Base-by-base conservation (phyloP, 2,329 filamentous ascomycete genomes). In the Penicillium brevicompactum region DNA sequence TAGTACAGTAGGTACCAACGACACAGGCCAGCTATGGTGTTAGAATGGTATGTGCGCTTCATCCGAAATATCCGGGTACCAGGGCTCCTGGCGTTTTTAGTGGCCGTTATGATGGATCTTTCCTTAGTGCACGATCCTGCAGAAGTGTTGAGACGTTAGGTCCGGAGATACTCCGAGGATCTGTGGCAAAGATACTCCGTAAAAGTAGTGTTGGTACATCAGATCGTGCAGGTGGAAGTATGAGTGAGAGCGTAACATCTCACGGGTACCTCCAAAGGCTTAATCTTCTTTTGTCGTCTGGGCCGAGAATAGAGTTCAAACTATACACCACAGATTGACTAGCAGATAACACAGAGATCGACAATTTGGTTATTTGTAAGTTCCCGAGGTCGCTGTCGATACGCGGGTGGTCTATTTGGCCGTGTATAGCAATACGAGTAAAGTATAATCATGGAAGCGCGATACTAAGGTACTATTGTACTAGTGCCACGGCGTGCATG, bases 61-160 rank as follows among this genome's bases (percentile, higher is more conserved):
- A 11, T 9, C 18, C 38, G 3, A 18, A 44, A 31, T 41, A 7
- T 8, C 6, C 21, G 43, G 16, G 22, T n/a, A 45, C 18, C 16
- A 31, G n/a, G 43, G 43, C 10, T 13, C 11, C 43, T 5, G 14
- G 40, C 10, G 16, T 38, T 38, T 27, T 43, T 50, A 49, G 44
- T 53, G 51, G 37, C 45, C 45, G 44, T 43, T 48, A 34, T 18
- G 10, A 42, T 48, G 46, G 16, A 32, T 45, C 46, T 41, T 24
- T 46, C 16, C 40, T 49, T 45, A 41, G 51, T 18, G 14, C 2
- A 14, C 4, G 31, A 18, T 41, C 24, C 24, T 40, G 41, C 41
- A 50, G 51, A 24, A 49, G n/a, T 30, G 38, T 14, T 11, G 47
- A 38, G 51, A 38, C 18, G 7, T 21, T 5, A 13, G n/a, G 34